Evolutionary conservation across 2,329 filamentous ascomycete species (phyloP).

Genomic region (Elsinoe perseae): DNA sequence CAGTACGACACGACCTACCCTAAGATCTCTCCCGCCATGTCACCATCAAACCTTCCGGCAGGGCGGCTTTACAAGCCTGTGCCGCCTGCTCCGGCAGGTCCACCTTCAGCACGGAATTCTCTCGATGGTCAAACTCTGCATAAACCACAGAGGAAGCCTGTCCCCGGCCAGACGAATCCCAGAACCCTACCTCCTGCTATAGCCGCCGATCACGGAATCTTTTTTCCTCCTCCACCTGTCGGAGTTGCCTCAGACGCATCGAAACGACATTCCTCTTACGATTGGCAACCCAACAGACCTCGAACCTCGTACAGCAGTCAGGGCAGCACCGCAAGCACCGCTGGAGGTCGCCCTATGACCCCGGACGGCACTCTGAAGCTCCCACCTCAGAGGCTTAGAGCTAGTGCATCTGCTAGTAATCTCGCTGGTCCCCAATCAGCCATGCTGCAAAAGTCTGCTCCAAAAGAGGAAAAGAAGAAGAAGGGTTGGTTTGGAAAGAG

Average conservation of each 20-base stretch:
- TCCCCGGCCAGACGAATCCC: not conserved
- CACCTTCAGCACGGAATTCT: slow-evolving; percentile 1
- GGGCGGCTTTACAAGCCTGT: slow-evolving; percentile 8
- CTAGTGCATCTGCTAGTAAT: slow-evolving; percentile 7
- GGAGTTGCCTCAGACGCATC: not conserved
- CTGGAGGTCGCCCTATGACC: slow-evolving; percentile 8
- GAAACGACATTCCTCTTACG: slow-evolving; percentile 11
- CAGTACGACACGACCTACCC: slow-evolving; percentile 2
- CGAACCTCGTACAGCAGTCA: slow-evolving; percentile 5
- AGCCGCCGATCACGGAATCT: slow-evolving; percentile 14
- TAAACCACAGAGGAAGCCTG: slow-evolving; percentile 1
- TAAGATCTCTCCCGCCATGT: slow-evolving; percentile 7
- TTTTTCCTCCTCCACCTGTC: slow-evolving; percentile 10
- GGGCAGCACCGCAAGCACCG: not conserved
- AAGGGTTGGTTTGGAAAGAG: slow-evolving; percentile 28
- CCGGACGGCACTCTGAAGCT: slow-evolving; percentile 7
- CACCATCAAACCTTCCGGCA: not conserved
- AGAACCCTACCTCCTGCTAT: slow-evolving; percentile 13
- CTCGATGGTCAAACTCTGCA: not conserved
- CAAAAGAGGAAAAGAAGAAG: slow-evolving; percentile 24
- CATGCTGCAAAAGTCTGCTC: not conserved
- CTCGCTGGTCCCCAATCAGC: not conserved
- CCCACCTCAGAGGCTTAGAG: not conserved
- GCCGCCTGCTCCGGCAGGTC: slow-evolving; percentile 2
- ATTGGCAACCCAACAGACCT: slow-evolving; percentile 4